Evolutionary conservation across 176 grass and related monocot genomes (phyloP).

Genomic region (Musa acuminata): DNA sequence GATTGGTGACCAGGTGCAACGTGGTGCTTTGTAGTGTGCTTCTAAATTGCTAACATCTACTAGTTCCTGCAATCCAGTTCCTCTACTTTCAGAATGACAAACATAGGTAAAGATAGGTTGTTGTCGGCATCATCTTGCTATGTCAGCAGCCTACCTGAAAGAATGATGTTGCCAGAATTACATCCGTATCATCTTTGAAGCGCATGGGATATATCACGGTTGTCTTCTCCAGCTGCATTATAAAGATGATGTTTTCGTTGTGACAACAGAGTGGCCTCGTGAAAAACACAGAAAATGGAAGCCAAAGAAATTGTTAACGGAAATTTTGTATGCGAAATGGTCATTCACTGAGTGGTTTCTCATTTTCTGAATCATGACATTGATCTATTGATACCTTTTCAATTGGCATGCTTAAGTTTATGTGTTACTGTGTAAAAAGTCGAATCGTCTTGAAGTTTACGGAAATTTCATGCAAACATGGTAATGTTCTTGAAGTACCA

Average conservation of each 20-base stretch:
- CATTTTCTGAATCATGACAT: not conserved
- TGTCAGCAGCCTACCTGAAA: conserved; percentile 47
- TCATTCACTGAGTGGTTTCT: not conserved
- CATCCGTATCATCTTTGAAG: conserved; percentile 76
- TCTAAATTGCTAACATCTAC: conserved; percentile 33
- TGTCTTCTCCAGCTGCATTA: conserved; percentile 45
- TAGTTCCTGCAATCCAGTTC: conserved; percentile 47
- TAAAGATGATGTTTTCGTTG: not conserved
- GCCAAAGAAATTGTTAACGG: not conserved
- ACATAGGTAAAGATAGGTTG: not conserved
- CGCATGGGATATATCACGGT: conserved; percentile 71
- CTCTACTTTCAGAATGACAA: conserved; percentile 1
- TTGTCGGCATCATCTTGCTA: not conserved
- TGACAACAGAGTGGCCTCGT: not conserved
- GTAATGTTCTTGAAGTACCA: conserved; percentile 25
- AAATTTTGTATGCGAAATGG: not conserved
- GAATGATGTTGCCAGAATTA: conserved; percentile 67
- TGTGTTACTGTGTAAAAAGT: too few species aligned
- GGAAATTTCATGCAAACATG: too few species aligned
- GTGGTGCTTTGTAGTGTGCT: conserved; percentile 31
- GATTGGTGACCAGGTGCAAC: conserved; percentile 79
- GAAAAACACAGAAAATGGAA: not conserved
- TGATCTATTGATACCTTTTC: not conserved
- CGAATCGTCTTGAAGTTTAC: too few species aligned
- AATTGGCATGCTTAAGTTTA: too few species aligned